phyloP scores from a whole-genome alignment of 2,329 filamentous ascomycete species.

The Dendrostoma leiphaemia region DNA sequence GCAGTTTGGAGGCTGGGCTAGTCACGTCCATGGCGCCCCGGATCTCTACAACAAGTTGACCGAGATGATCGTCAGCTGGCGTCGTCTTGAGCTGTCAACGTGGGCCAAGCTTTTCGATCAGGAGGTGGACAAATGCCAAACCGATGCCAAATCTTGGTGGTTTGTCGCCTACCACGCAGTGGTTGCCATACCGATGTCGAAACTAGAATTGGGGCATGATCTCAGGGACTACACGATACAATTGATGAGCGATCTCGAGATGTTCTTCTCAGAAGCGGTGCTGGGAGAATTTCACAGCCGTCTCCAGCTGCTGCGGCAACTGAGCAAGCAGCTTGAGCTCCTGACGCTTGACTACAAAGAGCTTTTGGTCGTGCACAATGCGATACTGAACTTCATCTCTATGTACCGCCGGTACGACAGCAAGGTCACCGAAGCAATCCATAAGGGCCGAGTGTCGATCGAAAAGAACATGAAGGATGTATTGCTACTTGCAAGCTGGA shows the following conservation, averaged over 20 bases:
- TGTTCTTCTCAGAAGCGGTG: constrained; percentile 76
- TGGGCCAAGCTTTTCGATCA: constrained; percentile 88
- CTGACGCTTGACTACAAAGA: constrained; percentile 58
- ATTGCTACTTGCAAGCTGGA: constrained; percentile 94
- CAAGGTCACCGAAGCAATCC: constrained; percentile 62
- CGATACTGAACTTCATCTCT: constrained; percentile 72
- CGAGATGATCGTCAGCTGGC: constrained; percentile 80
- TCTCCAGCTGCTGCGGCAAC: constrained; percentile 65
- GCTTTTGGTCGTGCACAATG: constrained; percentile 58
- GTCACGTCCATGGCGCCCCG: constrained; percentile 69
- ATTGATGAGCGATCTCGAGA: constrained; percentile 72
- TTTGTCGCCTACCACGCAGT: constrained; percentile 93
- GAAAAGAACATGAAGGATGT: constrained; percentile 93
- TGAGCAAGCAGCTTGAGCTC: constrained; percentile 63
- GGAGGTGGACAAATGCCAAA: constrained; percentile 72
- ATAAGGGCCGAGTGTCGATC: constrained; percentile 66
- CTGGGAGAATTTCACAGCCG: constrained; percentile 78
- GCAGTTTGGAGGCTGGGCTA: constrained; percentile 84
- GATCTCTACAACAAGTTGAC: constrained; percentile 76
- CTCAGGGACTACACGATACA: constrained; percentile 63
- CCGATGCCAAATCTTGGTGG: constrained; percentile 89
- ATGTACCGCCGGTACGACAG: constrained; percentile 73
- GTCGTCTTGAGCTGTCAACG: constrained; percentile 84
- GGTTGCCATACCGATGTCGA: constrained; percentile 69
- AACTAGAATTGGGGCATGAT: constrained; percentile 57